phyloP scores from a whole-genome alignment of 2,329 filamentous ascomycete species.

The Aspergillus thermomutatus region DNA sequence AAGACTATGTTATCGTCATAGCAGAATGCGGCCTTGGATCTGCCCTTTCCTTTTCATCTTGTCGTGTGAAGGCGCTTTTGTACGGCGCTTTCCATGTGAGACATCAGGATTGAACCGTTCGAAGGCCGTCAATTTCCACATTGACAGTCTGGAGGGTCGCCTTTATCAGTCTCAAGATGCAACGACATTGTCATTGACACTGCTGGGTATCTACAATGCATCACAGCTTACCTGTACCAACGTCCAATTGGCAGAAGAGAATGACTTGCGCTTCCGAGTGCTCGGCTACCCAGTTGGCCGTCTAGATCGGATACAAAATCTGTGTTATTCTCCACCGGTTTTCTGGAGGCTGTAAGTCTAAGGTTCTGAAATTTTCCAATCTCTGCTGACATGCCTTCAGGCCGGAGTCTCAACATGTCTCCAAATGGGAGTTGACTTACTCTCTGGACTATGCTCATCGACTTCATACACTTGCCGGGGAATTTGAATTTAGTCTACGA shows the following conservation, averaged over 20 bases:
- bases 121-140: neutral
- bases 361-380: neutral
- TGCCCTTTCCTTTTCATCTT: neutral
- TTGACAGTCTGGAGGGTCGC: neutral
- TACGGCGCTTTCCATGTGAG: neutral
- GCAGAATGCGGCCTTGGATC: neutral
- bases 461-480: constrained; percentile 2
- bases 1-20: neutral
- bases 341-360: neutral
- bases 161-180: neutral
- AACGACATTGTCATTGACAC: neutral
- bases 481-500: neutral
- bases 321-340: neutral
- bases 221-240: neutral
- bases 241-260: neutral
- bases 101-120: neutral
- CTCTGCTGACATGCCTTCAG: neutral
- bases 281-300: constrained; percentile 1
- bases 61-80: neutral
- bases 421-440: constrained; percentile 1
- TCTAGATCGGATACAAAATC: neutral
- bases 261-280: neutral
- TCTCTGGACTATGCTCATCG: constrained; percentile 1
- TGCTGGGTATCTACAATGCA: constrained; percentile 1
- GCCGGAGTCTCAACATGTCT: neutral